Evolutionary conservation across 1,139 yeast genomes (phyloP), one percentile per base, ranked within the genome.

Genomic region (Schwanniomyces etchellsii): DNA sequence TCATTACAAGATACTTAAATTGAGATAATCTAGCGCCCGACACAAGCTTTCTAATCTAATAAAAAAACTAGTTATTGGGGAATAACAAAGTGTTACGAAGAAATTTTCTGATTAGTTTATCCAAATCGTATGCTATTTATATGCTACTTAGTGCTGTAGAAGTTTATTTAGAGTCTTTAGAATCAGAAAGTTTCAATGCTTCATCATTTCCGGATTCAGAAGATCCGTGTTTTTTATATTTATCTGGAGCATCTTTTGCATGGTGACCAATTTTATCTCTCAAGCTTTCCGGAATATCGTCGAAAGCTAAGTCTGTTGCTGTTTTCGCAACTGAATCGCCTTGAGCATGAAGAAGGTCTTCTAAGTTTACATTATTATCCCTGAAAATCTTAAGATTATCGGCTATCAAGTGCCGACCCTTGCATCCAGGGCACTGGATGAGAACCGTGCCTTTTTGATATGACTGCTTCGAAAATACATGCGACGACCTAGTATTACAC

Each of bases 391-490:
- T 84, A 44, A 91, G 65, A 55, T 89, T 95, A 51, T 91, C 98
- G 1, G 97, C 95, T 32, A 91, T 89, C 47, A 91, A 63, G 50
- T 91, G 98, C 40, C 96, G 74, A 49, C 74, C 77, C 43, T 82
- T 74, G 56, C 98, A 89, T 7, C 88, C 83, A 0, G 97, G 97
- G 50, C 97, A 91, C 48, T 86, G 89, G 22, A 91, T 81, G 33
- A 86, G 61, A 3, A 91, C 96, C 0, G 96, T 80, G 1, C 98
- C 98, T 16, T 70, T 66, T 15, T 80, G 74, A 51, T 91, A 91
- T 0, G 96, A 89, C 54, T 91, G 97, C 44, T 88, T 89, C 12
- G 96, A 83, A 47, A 91, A 80, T 3, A 80, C 71, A 50, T 91
- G 97, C 3, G 89, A 77, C 1, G 96, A 85, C 34, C 97, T 64